Conservation (phyloP, 805 yeast species). For the Starmerella davenportii region DNA sequence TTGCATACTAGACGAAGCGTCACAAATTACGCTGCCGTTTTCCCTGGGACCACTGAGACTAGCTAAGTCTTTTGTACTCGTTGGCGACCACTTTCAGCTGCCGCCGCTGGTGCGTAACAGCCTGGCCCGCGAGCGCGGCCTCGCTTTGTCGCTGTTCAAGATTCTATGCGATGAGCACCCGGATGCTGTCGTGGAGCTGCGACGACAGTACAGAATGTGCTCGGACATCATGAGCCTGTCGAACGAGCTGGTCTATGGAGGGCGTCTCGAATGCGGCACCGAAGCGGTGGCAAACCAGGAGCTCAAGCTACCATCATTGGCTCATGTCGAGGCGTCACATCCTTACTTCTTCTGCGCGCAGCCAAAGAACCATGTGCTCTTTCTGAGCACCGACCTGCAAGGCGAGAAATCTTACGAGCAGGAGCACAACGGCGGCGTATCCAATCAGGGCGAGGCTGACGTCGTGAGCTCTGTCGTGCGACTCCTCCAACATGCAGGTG, state of each 20-base stretch:
- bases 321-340: neutral
- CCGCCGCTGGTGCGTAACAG: constrained; percentile 70
- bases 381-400: constrained; percentile 58
- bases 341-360: constrained; percentile 27
- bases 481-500: constrained; percentile 23
- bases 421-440: constrained; percentile 44
- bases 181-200: constrained; percentile 51
- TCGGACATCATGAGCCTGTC: constrained; percentile 70
- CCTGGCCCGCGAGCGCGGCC: constrained; percentile 44
- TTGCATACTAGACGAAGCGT: constrained; percentile 91
- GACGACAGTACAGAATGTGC: constrained; percentile 85
- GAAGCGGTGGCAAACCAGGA: constrained; percentile 40
- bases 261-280: constrained; percentile 62
- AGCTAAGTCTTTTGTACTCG: constrained; percentile 65
- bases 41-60: constrained; percentile 73
- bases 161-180: constrained; percentile 58
- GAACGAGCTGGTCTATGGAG: constrained; percentile 60
- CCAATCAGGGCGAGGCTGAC: constrained; percentile 55
- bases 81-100: constrained; percentile 91
- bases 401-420: constrained; percentile 35
- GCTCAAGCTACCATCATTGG: constrained; percentile 32
- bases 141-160: constrained; percentile 63
- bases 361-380: constrained; percentile 43
- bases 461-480: constrained; percentile 45
- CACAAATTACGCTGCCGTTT: constrained; percentile 82